Evolutionary conservation across 371 early-diverging fungal genomes (phyloP), one percentile per base, ranked within the genome.

Genomic region (Rhizopus microsporus): DNA sequence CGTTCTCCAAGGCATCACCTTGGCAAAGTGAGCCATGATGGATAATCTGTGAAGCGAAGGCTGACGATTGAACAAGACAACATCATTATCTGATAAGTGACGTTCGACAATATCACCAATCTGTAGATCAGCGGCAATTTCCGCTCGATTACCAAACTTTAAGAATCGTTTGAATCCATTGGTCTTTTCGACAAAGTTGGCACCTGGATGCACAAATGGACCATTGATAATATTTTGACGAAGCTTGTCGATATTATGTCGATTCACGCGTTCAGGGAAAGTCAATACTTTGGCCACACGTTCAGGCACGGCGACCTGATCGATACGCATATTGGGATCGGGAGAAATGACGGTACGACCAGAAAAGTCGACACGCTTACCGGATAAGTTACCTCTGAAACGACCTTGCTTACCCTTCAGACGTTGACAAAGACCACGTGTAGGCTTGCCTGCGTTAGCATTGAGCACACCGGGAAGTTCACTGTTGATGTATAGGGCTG

Each of bases 331-430:
- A 73, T 98, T 99, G 17, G 99, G 99, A 76, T 99, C 99, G 7
- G 99, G 99, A 3, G 98, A 96, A 72, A 99, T 99, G 56, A 99
- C 99, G 0, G 99, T 99, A 73, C 99, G 88, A 5, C 95, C 99
- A 34, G 97, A 96, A 72, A 99, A 99, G 75, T 99, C 99, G 13
- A 99, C 99, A 78, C 99, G 94, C 82, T 99, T 99, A 57, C 99
- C 99, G 9, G 96, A 96, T 59, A 99, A 81, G 68, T 99, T 99
- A 39, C 99, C 99, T 71, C 99, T 89, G 86, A 99, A 99, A 56
- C 99, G 92, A 58, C 99, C 99, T 61, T 95, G 93, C 73, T 99
- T 99, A 47, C 99, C 99, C 85, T 99, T 99, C 53, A 99, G 79
- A 57, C 99, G 85, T 75, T 99, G 99, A 54, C 96, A 93, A 43